Conservation (phyloP, 1,139 yeast genomes). For the Ashbya aceris region DNA sequence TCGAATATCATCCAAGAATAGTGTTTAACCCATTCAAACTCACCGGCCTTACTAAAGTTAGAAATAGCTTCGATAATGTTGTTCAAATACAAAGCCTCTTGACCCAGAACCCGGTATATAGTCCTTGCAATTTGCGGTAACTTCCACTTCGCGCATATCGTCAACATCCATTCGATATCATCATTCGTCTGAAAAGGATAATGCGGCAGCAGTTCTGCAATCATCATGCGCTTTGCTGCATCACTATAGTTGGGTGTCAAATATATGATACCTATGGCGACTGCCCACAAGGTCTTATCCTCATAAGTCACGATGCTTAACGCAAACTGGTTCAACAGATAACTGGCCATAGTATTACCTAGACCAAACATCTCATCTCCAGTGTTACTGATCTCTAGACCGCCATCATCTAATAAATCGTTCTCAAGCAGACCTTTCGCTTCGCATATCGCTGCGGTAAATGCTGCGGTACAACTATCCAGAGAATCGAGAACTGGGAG, state of each 20-base stretch:
- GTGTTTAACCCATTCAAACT: constrained; percentile 35
- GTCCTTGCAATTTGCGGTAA: constrained; percentile 46
- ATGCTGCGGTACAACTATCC: constrained; percentile 62
- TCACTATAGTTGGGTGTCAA: constrained; percentile 34
- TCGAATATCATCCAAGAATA: constrained; percentile 49
- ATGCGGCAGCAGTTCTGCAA: constrained; percentile 54
- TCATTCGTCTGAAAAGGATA: constrained; percentile 56
- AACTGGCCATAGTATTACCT: constrained; percentile 46
- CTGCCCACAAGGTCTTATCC: constrained; percentile 46
- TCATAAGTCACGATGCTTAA: constrained; percentile 31
- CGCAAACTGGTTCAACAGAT: constrained; percentile 53
- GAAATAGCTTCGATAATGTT: constrained; percentile 52
- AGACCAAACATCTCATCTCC: constrained; percentile 29
- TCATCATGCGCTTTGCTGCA: constrained; percentile 27
- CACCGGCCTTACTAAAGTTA: constrained; percentile 60
- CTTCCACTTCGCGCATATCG: constrained; percentile 43
- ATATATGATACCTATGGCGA: constrained; percentile 52
- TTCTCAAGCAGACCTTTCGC: constrained; percentile 50
- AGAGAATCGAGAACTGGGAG: constrained; percentile 52
- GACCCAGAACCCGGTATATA: constrained; percentile 35
- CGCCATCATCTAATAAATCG: constrained; percentile 27
- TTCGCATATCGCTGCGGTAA: constrained; percentile 54
- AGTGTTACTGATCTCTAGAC: constrained; percentile 9
- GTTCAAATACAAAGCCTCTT: constrained; percentile 27
- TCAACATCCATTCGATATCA: constrained; percentile 73